Evolutionary conservation across 768 basidiomycete species (phyloP), one percentile per base, ranked within the genome.

Genomic region (Boletellus sp.): DNA sequence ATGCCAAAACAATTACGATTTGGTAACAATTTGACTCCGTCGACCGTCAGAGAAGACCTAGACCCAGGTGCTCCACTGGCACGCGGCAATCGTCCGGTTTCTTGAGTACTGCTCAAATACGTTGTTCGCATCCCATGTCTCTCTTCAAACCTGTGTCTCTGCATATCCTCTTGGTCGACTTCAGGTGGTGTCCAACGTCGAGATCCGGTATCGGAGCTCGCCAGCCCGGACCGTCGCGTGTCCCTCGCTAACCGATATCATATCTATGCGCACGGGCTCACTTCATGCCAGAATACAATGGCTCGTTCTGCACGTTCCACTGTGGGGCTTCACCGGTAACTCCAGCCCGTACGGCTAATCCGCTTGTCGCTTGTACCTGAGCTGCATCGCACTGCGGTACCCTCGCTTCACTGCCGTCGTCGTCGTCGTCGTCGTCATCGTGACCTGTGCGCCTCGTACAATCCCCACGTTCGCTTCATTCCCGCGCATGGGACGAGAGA

Each of bases 191-290:
- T 31, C 31, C 23, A 19, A 26, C 16, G 24, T 53, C 46, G 43
- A 53, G 56, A 42, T 58, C 56, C 61, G 61, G 56, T 20, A 50
- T 56, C 62, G 62, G 63, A 51, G n/a, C 64, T 54, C 47, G 47
- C 50, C 51, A 38, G 33, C 47, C 63, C 56, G 61, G 53, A 42
- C 26, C 7, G 38, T 45, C 50, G 44, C 56, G 32, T 60, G 55
- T 53, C 22, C 42, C 20, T 15, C 33, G 11, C 45, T 8, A 26
- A 16, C 19, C 32, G 32, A 7, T 52, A 55, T 64, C 63, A 52
- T 64, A 65, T 65, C 64, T 66, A 65, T n/a, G 48, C 64, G 64
- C 53, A 19, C 35, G 24, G 45, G 50, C 51, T 36, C 34, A 51
- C 47, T 49, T 45, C 40, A 41, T 24, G 42, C 42, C 20, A 20